Percentiles rank a stretch among this genome's conserved stretches.
phyloP scores from a whole-genome alignment of 202 grass and related monocot genomes.

The Tripidium arundinaceum region DNA sequence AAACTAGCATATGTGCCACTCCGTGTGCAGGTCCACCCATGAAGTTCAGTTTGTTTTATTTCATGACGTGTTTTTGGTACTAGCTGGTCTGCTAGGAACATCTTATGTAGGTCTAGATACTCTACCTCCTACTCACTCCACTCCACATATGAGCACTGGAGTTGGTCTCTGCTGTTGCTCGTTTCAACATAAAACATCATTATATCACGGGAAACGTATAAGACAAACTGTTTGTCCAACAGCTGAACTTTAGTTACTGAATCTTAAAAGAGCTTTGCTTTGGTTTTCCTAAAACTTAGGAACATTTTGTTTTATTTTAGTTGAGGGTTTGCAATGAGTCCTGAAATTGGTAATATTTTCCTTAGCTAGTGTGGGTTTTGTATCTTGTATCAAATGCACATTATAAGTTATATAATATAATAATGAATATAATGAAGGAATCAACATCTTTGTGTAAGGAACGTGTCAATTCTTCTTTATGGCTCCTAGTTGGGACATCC shows the following conservation, averaged over 20 bases:
- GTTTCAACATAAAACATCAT: constrained; percentile 23
- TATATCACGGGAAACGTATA: background rate
- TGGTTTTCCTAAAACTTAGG: background rate
- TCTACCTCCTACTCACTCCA: background rate
- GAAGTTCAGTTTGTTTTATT: constrained; percentile 17
- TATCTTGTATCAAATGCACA: background rate
- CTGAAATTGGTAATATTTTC: background rate
- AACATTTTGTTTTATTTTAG: background rate
- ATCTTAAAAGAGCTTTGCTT: background rate
- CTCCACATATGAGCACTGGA: background rate
- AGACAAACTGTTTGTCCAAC: background rate
- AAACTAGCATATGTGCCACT: constrained; percentile 12
- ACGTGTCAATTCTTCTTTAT: background rate
- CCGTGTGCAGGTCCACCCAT: background rate
- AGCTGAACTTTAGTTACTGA: background rate
- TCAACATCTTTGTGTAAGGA: background rate
- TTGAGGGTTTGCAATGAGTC: background rate
- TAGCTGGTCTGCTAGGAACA: background rate
- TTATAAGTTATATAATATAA: background rate
- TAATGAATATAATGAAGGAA: background rate
- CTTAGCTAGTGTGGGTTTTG: background rate
- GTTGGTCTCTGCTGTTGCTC: background rate
- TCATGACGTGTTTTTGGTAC: background rate
- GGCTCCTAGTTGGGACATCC: background rate
- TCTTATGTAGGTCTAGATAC: background rate